phyloP scores from a whole-genome alignment of 352 stramenopile species.

The Globisporangium okanoganense region DNA sequence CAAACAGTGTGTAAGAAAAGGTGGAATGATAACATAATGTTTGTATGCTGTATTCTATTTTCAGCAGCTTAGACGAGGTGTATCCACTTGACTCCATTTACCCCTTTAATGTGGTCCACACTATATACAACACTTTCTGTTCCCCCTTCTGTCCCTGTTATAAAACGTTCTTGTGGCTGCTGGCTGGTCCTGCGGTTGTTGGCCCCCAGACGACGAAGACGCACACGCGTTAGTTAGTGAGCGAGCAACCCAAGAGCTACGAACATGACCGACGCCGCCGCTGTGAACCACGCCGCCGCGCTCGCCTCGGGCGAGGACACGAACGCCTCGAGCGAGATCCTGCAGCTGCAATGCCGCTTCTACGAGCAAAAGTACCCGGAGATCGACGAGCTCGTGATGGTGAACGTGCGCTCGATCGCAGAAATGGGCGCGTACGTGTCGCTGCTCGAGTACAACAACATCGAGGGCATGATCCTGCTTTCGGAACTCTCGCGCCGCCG shows the following conservation, averaged over 20 bases:
- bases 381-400: conserved; percentile 97
- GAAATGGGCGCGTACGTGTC: conserved; percentile 99
- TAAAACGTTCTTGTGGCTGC: conserved; percentile 13
- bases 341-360: conserved; percentile 86
- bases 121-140: background rate
- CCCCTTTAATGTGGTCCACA: background rate
- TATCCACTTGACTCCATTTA: background rate
- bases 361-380: conserved; percentile 95
- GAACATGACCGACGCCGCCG: conserved; percentile 2
- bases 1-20: no score
- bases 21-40: no score
- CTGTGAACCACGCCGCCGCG: conserved; percentile 10
- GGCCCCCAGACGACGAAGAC: conserved; percentile 4
- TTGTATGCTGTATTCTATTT: no score
- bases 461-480: conserved; percentile 99
- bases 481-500: conserved; percentile 98
- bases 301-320: conserved; percentile 36
- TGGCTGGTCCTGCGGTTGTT: background rate
- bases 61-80: no score
- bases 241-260: background rate
- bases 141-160: background rate
- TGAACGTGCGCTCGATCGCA: conserved; percentile 95
- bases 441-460: conserved; percentile 99
- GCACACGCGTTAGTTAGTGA: background rate
- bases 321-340: conserved; percentile 56